Conservation (phyloP, 768 basidiomycete genomes). For the Exsudoporus frostii region DNA sequence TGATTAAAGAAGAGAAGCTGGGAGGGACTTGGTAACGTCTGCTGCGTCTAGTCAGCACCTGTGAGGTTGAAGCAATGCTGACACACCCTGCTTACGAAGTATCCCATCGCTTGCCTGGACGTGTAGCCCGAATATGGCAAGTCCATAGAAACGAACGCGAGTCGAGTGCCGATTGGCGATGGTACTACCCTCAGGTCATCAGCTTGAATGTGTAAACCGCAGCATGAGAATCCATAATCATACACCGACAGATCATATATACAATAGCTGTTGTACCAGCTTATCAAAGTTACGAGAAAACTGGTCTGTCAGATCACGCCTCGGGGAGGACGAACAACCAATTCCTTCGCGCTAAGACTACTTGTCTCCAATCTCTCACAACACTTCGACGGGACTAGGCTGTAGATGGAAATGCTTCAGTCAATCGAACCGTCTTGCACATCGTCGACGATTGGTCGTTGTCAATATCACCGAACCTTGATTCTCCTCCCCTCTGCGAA, state of each 20-base stretch:
- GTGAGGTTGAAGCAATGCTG: too few relatives aligned
- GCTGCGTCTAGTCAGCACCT: not conserved
- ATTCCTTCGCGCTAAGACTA: constrained; percentile 38
- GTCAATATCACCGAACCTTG: constrained; percentile 10
- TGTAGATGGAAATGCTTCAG: not conserved
- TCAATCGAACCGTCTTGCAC: not conserved
- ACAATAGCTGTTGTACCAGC: not conserved
- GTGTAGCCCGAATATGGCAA: not conserved
- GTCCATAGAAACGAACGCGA: not conserved
- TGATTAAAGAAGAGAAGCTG: not conserved
- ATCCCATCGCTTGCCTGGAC: too few relatives aligned
- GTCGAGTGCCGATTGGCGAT: too few relatives aligned
- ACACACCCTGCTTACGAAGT: not conserved
- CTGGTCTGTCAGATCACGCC: not conserved
- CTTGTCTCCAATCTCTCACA: constrained; percentile 29
- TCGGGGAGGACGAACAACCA: constrained; percentile 31
- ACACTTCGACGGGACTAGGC: constrained; percentile 38
- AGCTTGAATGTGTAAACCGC: not conserved
- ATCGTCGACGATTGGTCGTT: too few relatives aligned
- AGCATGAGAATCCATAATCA: not conserved
- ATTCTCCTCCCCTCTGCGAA: constrained; percentile 18
- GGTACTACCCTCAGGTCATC: not conserved
- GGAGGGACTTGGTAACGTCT: too few relatives aligned
- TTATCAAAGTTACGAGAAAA: not conserved
- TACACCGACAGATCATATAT: not conserved